Evolutionary conservation across 176 grass and related monocot genomes (phyloP), one percentile per base, ranked within the genome.

Genomic region (Oryza longistaminata): DNA sequence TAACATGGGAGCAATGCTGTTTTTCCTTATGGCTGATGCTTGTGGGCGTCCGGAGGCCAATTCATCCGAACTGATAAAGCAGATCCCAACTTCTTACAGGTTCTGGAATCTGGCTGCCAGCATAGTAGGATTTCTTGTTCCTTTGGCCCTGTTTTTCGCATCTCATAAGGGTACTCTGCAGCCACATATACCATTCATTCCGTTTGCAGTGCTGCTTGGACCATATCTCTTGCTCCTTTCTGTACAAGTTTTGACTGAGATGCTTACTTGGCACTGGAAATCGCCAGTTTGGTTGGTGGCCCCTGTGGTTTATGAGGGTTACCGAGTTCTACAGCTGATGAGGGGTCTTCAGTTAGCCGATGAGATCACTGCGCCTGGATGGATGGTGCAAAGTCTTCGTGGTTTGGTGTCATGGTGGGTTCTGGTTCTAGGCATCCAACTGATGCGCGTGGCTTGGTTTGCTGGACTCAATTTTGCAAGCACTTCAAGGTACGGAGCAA

Each of bases 361-460:
- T 0, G 90, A 94, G 88, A 82, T 98, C 25, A 66, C 85, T 26
- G 83, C 96, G 2, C 96, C 93, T 26, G 90, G 82, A 60, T 98
- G 96, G 93, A 94, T 96, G 89, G 91, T 89, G 53, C 90, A 88
- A 11, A 90, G 91, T 70, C 90, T 98, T 9, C 93, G 96, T 7
- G 86, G 81, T 46, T 66, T 98, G 86, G 96, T 98, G n/a, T 84
- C 93, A 29, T 98, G 93, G 93, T 98, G 96, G 93, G 88, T 96
- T 66, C 85, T 98, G 40, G 91, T 98, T 85, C 91, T 98, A 29
- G 96, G 89, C 19, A 87, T 98, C 80, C 96, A 98, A 33, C 72
- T 98, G 60, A 98, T 98, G 96, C 88, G 96, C 0, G 78, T 96
- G 45, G 93, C 96, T 16, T 98, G 93, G 96, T 95, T 94, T 11